Conservation (phyloP, 73 alveolate species). For the Halteria grandinella region DNA sequence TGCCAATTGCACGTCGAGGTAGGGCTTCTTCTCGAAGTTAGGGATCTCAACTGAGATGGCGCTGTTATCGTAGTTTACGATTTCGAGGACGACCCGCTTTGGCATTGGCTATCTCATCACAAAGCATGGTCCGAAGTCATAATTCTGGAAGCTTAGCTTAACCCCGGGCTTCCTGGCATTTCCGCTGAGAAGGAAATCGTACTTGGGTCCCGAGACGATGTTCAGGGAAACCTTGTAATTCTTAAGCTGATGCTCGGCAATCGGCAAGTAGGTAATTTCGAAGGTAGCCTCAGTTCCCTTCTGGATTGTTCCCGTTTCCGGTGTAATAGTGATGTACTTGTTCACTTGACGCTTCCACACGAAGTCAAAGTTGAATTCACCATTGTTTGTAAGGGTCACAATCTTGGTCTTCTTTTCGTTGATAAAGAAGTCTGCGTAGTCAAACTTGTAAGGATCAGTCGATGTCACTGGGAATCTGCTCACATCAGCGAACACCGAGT, state of each 20-base stretch:
- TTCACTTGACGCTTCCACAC: constrained; percentile 91
- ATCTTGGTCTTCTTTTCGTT: constrained; percentile 94
- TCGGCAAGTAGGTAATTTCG: constrained; percentile 91
- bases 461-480: constrained; percentile 66
- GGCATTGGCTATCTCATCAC: constrained; percentile 97
- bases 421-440: constrained; percentile 95
- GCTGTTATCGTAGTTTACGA: constrained; percentile 91
- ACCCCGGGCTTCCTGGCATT: constrained; percentile 98
- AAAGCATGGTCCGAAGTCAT: constrained; percentile 98
- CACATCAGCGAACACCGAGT: constrained; percentile 87
- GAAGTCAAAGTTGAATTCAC: constrained; percentile 97
- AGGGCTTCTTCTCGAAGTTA: constrained; percentile 92
- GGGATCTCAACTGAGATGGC: constrained; percentile 97
- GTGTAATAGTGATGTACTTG: constrained; percentile 90
- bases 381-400: constrained; percentile 90
- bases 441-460: constrained; percentile 84
- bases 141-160: constrained; percentile 80
- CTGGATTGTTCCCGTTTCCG: constrained; percentile 97
- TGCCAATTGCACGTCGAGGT: constrained; percentile 91
- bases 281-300: constrained; percentile 88
- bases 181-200: constrained; percentile 89
- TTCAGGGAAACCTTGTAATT: constrained; percentile 87
- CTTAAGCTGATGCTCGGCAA: constrained; percentile 82
- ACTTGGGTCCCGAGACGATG: constrained; percentile 96
- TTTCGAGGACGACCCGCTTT: constrained; percentile 83